Base-by-base conservation (phyloP, 1,139 yeast species). In the Spathaspora jeffriesii region DNA sequence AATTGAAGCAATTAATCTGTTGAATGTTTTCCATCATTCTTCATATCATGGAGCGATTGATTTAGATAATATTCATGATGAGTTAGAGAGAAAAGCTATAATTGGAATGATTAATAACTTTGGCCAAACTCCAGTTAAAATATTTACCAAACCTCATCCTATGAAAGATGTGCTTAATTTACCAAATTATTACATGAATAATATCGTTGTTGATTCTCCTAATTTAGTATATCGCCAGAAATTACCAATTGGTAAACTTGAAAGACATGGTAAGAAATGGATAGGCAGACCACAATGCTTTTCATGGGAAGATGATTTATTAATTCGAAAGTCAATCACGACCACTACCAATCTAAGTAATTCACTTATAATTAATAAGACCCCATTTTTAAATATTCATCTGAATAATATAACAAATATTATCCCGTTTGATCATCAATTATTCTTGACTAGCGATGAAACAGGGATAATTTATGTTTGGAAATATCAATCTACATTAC, bases 91-190 rank as follows among this genome's bases (percentile, higher is more conserved):
- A 52, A 73, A 83, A 34, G 93, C 96, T 0, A 77, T 85, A 2
- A 85, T 89, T 27, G 92, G 96, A 1, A 86, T 87, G 60, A 89
- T 89, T 42, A 92, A 89, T 60, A 89, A 89, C 62, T 89, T 89
- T 71, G 97, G 97, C 0, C 97, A 89, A 61, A 89, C 96, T 0
- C 97, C 97, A 1, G 61, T 77, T 42, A 88, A 85, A 55, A 68
- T 89, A 11, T 88, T 89, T 56, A 68, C 65, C 9, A 76, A 73
- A 47, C 84, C 90, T 0, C 96, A 89, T 62, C 83, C 86, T 0
- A 53, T 59, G 36, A 73, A 76, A 43, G 79, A 73, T 2, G 70
- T 73, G 0, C 59, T 68, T 39, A 68, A 65, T 48, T 48, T 67
- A 17, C 73, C 79, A 2, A 67, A 67, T 48, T 56, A 61, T 44